phyloP scores from a whole-genome alignment of 2,329 filamentous ascomycete species.

The Scedosporium dehoogii region DNA sequence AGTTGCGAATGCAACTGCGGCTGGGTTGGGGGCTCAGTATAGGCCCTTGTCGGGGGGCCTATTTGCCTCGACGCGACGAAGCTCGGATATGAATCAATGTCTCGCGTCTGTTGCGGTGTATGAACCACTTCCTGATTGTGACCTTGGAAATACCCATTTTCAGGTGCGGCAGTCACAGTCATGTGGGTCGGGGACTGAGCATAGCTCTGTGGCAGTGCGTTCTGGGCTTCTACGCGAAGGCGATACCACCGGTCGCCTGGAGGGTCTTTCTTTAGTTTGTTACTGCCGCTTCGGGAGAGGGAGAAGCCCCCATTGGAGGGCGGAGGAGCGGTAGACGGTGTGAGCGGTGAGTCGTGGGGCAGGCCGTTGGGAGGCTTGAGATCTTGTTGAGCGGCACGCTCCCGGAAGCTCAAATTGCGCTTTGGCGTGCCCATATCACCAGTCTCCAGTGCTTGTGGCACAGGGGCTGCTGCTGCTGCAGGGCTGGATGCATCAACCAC shows the following conservation, averaged over 20 bases:
- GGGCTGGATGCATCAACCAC: background rate
- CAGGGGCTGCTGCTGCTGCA: background rate
- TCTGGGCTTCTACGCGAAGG: conserved; percentile 32
- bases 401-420: conserved; percentile 51
- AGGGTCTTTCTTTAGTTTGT: conserved; percentile 48
- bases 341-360: conserved; percentile 1
- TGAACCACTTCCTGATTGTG: background rate
- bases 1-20: background rate
- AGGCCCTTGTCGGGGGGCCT: background rate
- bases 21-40: background rate
- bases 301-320: conserved; percentile 24
- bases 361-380: conserved; percentile 22
- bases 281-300: conserved; percentile 40
- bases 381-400: conserved; percentile 40
- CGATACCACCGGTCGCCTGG: conserved; percentile 40
- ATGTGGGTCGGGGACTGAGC: background rate
- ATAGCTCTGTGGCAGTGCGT: conserved; percentile 7
- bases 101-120: background rate
- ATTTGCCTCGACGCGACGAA: background rate
- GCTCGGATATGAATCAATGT: background rate
- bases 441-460: background rate
- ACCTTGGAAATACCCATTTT: background rate
- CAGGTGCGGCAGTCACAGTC: background rate
- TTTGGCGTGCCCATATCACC: conserved; percentile 28
- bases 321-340: conserved; percentile 1